Evolutionary conservation across 208 protist genomes (phyloP), one percentile per base, ranked within the genome.

Genomic region (Wallacemonas sp.): DNA sequence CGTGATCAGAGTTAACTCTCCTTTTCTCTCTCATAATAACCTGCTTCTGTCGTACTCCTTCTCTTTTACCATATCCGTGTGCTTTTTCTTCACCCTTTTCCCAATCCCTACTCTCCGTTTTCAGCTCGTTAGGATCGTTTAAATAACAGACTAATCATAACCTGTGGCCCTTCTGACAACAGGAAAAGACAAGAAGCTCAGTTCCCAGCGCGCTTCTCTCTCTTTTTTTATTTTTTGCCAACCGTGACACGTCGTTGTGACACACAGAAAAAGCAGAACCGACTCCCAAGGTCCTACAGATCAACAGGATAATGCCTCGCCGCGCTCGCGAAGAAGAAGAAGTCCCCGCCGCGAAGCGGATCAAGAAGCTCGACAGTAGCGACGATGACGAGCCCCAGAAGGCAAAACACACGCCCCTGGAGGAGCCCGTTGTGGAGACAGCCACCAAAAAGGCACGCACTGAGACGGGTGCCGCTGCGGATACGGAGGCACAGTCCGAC

Each of bases 331-430:
- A 72, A 22, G 77, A 82, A 55, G 71, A 74, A 60, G 38, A 49
- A 42, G 68, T 30, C 21, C 67, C 56, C 22, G 59, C 49, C 39
- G 70, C 38, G 59, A 72, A 72, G 53, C 51, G 70, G 12, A 36
- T 19, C 26, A 70, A 44, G 41, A 58, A 59, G 11, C 70, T 61
- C 11, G 68, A 73, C 56, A 74, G 69, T 68, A 67, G 65, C 47
- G 75, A 78, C 11, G 66, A 78, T 38, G 71, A 79, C 15, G 72
- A 70, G 44, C 70, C 72, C 26, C 53, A 70, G 19, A 82, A 75
- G 70, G 72, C 66, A 1, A 53, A 39, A 31, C 74, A 79, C 30
- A 47, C 47, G 1, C 8, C 44, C 1, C 59, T 54, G 2, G 66
- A 77, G 47, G 46, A 24, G 6, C 53, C 31, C 36, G 24, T 19